A percentile compares a stretch with the other conserved stretches of the same genome.
Evolutionary conservation across 805 yeast species (phyloP).

Genomic region (Metschnikowia cerradonensis): DNA sequence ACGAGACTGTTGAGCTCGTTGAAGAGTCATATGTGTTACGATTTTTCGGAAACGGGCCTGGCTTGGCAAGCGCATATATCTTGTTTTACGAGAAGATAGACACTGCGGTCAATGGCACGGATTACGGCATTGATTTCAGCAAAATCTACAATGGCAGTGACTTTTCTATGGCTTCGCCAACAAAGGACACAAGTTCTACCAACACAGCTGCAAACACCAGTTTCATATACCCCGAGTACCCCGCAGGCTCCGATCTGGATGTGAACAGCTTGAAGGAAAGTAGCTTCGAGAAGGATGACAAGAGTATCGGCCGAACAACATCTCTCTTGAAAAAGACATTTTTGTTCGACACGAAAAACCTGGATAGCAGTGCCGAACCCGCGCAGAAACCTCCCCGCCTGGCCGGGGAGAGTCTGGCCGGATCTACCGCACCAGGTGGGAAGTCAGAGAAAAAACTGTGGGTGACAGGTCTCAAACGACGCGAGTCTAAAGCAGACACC

Average conservation of each 20-base stretch:
- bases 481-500: conserved; percentile 23
- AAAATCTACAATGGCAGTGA: conserved; percentile 64
- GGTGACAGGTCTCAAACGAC: conserved; percentile 37
- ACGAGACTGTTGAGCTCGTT: conserved; percentile 88
- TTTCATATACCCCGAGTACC: not conserved
- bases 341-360: conserved; percentile 21
- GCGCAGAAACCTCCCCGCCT: conserved; percentile 5
- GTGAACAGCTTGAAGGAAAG: not conserved
- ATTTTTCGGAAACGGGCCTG: conserved; percentile 85
- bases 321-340: conserved; percentile 32
- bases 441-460: conserved; percentile 35
- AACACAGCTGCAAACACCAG: not conserved
- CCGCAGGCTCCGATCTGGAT: conserved; percentile 1
- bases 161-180: conserved; percentile 17
- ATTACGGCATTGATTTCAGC: conserved; percentile 60
- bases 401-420: not conserved
- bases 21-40: conserved; percentile 77
- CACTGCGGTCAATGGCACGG: conserved; percentile 37
- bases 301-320: conserved; percentile 9
- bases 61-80: conserved; percentile 88
- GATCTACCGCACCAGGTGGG: not conserved
- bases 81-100: conserved; percentile 59
- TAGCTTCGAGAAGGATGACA: conserved; percentile 2
- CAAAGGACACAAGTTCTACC: not conserved
- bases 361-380: conserved; percentile 9